Evolutionary conservation across 169 alveolate genomes (phyloP), one percentile per base, ranked within the genome.

Genomic region (Plasmodium blacklocki): DNA sequence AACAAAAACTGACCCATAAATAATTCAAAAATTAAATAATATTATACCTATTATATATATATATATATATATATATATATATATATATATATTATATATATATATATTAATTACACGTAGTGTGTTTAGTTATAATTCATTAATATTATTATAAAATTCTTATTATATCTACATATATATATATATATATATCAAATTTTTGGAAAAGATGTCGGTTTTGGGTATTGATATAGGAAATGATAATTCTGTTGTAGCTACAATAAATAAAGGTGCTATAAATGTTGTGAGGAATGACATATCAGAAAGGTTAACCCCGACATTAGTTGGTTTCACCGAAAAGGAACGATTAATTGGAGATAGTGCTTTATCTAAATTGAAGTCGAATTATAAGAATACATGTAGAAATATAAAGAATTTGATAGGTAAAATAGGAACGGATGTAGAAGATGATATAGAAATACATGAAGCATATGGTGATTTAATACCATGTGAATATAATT

Each of bases 171-270:
- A 26, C 32, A 1, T 26, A 1, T 1, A 26, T 26, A 26, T 26
- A 26, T 26, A 26, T 26, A 26, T 26, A 26, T 26, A 26, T 26
- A 1, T 26, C 32, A 26, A 26, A 26, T 26, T 26, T 26, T 26
- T 26, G 32, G 78, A 23, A 45, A 92, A 74, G 59, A 95, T 95
- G 97, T 95, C 97, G 43, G 98, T 96, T 43, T 88, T 98, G 14
- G 99, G 99, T 39, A 95, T 98, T n/a, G 99, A 98, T 93, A 93
- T 98, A 68, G 99, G 99, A 59, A 96, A 98, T 54, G 95, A 95
- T n/a, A 96, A 96, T 93, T 93, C 98, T 63, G 98, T 98, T 62
- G 96, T 98, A 66, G 99, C 99, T 29, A 96, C 99, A 12, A 98
- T 98, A 76, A 93, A 96, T 67, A 89, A 95, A 15, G 99, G 99